Conservation (phyloP, 441 rosid species). For the Erysimum cheiri region DNA sequence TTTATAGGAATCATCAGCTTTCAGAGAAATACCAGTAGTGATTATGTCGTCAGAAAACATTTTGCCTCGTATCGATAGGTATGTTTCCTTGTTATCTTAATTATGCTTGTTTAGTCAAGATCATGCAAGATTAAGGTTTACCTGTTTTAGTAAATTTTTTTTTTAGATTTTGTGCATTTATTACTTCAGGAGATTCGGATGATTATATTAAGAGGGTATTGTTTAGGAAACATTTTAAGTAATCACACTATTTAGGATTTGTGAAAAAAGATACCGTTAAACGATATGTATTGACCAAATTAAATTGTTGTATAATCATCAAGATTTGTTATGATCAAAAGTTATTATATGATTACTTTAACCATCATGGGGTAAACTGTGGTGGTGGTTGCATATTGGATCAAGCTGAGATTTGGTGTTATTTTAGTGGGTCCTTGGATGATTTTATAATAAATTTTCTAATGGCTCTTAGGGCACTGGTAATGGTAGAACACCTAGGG, state of each 20-base stretch:
- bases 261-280: constrained; percentile 22
- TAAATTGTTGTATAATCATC: constrained; percentile 19
- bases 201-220: constrained; percentile 26
- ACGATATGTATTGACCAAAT: constrained; percentile 31
- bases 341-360: constrained; percentile 28
- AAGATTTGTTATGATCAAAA: constrained; percentile 21
- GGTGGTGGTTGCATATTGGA: constrained; percentile 38
- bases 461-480: constrained; percentile 22
- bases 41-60: constrained; percentile 93
- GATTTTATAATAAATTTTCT: not conserved
- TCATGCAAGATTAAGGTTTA: not conserved
- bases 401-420: constrained; percentile 39
- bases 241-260: constrained; percentile 19
- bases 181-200: constrained; percentile 31
- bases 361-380: constrained; percentile 34
- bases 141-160: constrained; percentile 16
- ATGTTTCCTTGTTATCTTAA: constrained; percentile 8
- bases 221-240: constrained; percentile 32
- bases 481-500: too few relatives aligned
- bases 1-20: constrained; percentile 73
- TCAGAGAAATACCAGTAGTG: constrained; percentile 84
- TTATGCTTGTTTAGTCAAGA: constrained; percentile 11
- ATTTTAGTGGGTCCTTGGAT: constrained; percentile 28
- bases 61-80: constrained; percentile 86
- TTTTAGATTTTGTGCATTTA: constrained; percentile 27